Evolutionary conservation across 1,139 yeast genomes (phyloP).

Genomic region (Candida tetrigidarum): DNA sequence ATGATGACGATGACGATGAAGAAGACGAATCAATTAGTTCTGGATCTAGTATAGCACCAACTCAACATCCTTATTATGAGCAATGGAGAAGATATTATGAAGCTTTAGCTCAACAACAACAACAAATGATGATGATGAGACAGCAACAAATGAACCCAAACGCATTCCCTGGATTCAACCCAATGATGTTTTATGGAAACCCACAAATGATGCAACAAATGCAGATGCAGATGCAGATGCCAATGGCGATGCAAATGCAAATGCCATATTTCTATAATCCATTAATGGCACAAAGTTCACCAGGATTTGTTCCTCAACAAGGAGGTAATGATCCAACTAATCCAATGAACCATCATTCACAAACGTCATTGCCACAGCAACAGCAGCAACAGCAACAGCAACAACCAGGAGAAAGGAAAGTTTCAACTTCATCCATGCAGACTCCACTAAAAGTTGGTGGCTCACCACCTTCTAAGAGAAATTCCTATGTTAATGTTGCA

Average conservation of each 20-base stretch:
- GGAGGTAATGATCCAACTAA: background rate
- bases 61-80: conserved; percentile 28
- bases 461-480: conserved; percentile 2
- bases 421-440: background rate
- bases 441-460: background rate
- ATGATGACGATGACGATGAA: conserved; percentile 17
- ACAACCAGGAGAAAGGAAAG: background rate
- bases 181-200: conserved; percentile 16
- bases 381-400: conserved; percentile 4
- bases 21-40: conserved; percentile 19
- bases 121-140: conserved; percentile 18
- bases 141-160: conserved; percentile 16
- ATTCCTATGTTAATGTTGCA: background rate
- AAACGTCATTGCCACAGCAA: conserved; percentile 6
- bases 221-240: conserved; percentile 8
- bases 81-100: conserved; percentile 37
- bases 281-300: conserved; percentile 9
- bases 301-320: background rate
- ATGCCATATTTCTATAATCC: conserved; percentile 15
- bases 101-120: conserved; percentile 28
- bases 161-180: conserved; percentile 12
- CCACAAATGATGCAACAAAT: conserved; percentile 14
- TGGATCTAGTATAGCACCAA: conserved; percentile 16
- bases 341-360: conserved; percentile 10
- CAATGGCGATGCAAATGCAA: conserved; percentile 9